Evolutionary conservation across 768 basidiomycete species (phyloP).

Genomic region (Pleurotus platypus): DNA sequence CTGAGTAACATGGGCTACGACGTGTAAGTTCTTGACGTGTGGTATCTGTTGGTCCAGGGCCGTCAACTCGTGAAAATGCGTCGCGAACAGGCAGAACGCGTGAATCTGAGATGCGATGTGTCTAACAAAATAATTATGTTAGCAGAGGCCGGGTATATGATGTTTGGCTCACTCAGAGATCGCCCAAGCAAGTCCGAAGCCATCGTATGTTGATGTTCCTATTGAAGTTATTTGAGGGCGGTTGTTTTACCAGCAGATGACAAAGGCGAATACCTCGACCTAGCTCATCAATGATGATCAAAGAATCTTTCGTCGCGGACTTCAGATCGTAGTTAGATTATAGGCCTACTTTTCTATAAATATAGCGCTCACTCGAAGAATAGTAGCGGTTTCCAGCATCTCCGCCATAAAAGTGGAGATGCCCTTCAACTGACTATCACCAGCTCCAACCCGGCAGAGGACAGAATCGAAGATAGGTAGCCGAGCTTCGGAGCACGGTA

Average conservation of each 20-base stretch:
- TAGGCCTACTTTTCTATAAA: background rate
- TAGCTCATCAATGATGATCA: constrained; percentile 97
- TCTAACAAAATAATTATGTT: constrained; percentile 34
- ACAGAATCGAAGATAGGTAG: constrained; percentile 95
- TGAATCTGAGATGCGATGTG: constrained; percentile 91
- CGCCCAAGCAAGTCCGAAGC: constrained; percentile 97
- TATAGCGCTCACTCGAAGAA: constrained; percentile 64
- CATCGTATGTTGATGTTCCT: constrained; percentile 97
- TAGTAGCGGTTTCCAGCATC: constrained; percentile 98
- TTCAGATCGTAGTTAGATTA: constrained; percentile 22
- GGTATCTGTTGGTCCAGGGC: constrained; percentile 81
- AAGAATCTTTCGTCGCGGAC: constrained; percentile 89
- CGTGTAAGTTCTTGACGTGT: constrained; percentile 93
- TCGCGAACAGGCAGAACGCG: constrained; percentile 94
- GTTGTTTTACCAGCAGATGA: too few relatives aligned
- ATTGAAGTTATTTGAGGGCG: too few relatives aligned
- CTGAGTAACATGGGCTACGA: constrained; percentile 89
- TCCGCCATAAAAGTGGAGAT: constrained; percentile 99
- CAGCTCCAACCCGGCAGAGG: constrained; percentile 92
- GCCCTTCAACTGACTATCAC: constrained; percentile 96
- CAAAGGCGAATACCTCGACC: constrained; percentile 60
- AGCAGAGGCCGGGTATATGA: background rate
- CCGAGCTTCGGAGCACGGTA: constrained; percentile 83
- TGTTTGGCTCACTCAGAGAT: constrained; percentile 79
- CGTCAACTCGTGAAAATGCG: constrained; percentile 97